Conservation (phyloP, 208 protist species). For the Trypanosoma conorhini region DNA sequence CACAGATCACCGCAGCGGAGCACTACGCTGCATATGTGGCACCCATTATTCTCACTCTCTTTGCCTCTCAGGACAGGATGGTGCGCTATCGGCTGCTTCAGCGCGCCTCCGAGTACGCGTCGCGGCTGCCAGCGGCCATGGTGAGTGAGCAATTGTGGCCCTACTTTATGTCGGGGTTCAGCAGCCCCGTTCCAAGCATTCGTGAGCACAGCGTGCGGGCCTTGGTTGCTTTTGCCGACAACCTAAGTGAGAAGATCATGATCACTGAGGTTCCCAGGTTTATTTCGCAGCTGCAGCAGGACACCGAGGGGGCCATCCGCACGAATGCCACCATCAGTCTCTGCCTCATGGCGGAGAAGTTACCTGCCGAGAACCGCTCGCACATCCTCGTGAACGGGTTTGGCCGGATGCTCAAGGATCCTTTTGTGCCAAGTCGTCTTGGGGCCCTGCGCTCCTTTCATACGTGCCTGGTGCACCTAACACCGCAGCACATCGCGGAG, state of each 20-base stretch:
- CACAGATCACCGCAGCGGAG: conserved; percentile 32
- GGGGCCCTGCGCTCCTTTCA: conserved; percentile 62
- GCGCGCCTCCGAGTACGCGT: conserved; percentile 43
- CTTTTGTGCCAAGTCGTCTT: conserved; percentile 68
- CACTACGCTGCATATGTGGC: conserved; percentile 59
- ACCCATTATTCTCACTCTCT: conserved; percentile 66
- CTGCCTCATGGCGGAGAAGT: conserved; percentile 51
- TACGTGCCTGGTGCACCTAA: conserved; percentile 39
- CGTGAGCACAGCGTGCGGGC: conserved; percentile 75
- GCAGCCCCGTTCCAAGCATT: conserved; percentile 48
- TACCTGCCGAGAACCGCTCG: conserved; percentile 48
- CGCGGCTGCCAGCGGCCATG: conserved; percentile 34
- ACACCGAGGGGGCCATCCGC: conserved; percentile 72
- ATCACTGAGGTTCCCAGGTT: conserved; percentile 53
- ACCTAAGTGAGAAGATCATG: conserved; percentile 50
- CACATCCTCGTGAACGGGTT: conserved; percentile 61
- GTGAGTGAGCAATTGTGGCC: conserved; percentile 75
- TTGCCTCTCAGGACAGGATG: conserved; percentile 52
- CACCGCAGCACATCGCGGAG: conserved; percentile 48
- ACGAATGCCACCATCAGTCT: conserved; percentile 90
- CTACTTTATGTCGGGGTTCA: conserved; percentile 67
- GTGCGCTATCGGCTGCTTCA: conserved; percentile 72
- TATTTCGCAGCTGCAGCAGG: conserved; percentile 66
- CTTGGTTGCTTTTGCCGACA: conserved; percentile 66
- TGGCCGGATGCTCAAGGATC: conserved; percentile 79